A percentile compares a stretch with the other conserved stretches of the same genome.
Evolutionary conservation across 2,329 filamentous ascomycete species (phyloP).

Genomic region (Colletotrichum destructivum): DNA sequence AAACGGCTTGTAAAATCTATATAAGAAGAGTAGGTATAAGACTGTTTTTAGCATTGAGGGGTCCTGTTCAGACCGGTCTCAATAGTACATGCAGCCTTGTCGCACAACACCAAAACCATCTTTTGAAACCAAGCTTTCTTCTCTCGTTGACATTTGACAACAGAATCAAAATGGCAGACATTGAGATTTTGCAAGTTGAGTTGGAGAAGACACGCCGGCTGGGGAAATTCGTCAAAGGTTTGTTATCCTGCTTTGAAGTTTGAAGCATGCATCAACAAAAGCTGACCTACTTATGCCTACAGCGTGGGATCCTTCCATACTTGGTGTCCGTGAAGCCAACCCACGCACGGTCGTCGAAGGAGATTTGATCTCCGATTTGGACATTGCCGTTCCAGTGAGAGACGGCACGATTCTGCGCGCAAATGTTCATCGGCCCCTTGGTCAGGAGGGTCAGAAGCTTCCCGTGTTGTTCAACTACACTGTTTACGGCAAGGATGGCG

Average conservation of each 20-base stretch:
- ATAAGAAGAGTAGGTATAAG: background rate
- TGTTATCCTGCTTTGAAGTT: background rate
- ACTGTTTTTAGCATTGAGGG: background rate
- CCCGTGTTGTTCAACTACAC: slow-evolving; percentile 1
- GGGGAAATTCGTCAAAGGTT: slow-evolving; percentile 7
- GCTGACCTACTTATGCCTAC: background rate
- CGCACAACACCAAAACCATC: background rate
- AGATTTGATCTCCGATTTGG: background rate
- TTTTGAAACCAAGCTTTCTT: background rate
- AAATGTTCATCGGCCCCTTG: background rate
- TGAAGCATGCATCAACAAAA: background rate
- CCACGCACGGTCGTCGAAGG: background rate
- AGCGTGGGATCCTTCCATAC: background rate
- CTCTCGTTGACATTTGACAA: background rate
- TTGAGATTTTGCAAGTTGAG: background rate
- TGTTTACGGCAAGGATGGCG: background rate
- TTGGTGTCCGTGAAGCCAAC: background rate
- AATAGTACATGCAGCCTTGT: background rate
- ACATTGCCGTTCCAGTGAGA: background rate
- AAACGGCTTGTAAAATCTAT: background rate
- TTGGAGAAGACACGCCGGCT: background rate
- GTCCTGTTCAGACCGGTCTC: background rate
- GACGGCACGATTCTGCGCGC: background rate
- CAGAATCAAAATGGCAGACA: background rate
- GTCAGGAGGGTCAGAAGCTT: background rate